phyloP scores from a whole-genome alignment of 176 grass and related monocot genomes.

The Lolium perenne region DNA sequence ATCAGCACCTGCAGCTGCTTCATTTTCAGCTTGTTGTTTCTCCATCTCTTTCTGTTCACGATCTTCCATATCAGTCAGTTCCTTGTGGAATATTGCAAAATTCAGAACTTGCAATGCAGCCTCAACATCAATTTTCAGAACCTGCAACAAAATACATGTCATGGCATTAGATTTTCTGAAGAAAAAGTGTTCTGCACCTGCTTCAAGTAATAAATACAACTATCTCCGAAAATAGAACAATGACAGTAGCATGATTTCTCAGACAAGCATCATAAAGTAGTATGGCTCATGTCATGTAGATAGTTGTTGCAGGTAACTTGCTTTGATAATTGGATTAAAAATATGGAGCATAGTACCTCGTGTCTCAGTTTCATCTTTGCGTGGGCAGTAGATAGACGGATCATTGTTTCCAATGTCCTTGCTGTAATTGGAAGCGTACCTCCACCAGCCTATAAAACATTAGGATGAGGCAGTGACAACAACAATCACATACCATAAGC shows the following conservation, averaged over 20 bases:
- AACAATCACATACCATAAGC: slow-evolving; percentile 30
- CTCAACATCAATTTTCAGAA: slow-evolving; percentile 87
- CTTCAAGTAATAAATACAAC: slow-evolving; percentile 10
- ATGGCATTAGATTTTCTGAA: neutral
- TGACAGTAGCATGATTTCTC: neutral
- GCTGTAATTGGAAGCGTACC: slow-evolving; percentile 98
- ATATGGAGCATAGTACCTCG: slow-evolving; percentile 69
- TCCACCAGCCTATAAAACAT: slow-evolving; percentile 70
- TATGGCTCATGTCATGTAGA: slow-evolving; percentile 23
- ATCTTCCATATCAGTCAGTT: slow-evolving; percentile 96
- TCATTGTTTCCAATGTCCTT: slow-evolving; percentile 98
- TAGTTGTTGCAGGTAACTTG: neutral
- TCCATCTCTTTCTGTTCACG: slow-evolving; percentile 85
- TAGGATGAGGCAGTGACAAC: slow-evolving; percentile 30
- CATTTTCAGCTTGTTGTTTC: slow-evolving; percentile 79
- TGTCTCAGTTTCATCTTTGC: slow-evolving; percentile 97
- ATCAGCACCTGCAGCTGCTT: slow-evolving; percentile 57
- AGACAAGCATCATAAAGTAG: slow-evolving; percentile 6
- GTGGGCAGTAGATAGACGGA: slow-evolving; percentile 94
- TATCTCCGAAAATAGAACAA: neutral
- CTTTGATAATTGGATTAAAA: slow-evolving; percentile 6
- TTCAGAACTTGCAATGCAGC: slow-evolving; percentile 94
- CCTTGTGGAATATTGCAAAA: slow-evolving; percentile 97
- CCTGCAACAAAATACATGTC: slow-evolving; percentile 47
- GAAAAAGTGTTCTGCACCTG: neutral